Evolutionary conservation across 2,329 filamentous ascomycete genomes (phyloP), one percentile per base, ranked within the genome.

Genomic region (Apiospora hydei): DNA sequence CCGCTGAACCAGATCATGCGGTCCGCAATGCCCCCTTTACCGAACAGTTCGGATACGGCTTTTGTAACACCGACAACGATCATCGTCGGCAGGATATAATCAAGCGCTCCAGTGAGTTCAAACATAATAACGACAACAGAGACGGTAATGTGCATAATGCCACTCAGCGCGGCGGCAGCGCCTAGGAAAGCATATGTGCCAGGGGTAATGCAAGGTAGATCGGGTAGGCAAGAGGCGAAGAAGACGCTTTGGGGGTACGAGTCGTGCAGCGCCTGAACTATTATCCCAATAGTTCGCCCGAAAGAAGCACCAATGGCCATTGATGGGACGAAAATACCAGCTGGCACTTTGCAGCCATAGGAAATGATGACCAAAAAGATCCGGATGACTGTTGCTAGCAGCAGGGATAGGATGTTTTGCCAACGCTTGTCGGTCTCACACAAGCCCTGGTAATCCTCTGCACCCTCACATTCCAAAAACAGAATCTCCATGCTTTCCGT

Each of bases 121-220:
- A 98, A 98, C 96, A 99, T 98, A 82, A 99, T 99, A 78, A 99
- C 96, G 2, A 98, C 96, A 13, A 99, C 95, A 0, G 95, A 97
- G 21, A 99, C 91, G 0, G 96, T 98, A 74, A 99, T 93, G 82
- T 98, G 96, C 96, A 98, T 99, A 79, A 98, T 98, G 13, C 96
- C 96, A 81, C 93, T 96, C 34, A 99, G 86, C 0, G 96, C 94
- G 1, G 96, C 96, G 0, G 92, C 96, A 6, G 96, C 96, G 57
- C 96, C 96, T 0, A 99, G 87, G 77, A 99, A 97, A 8, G 96
- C 96, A 80, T 99, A 99, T 0, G 96, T 98, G 13, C 96, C 96
- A 0, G 96, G 96, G 0, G 96, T 99, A 77, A 99, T 98, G 81
- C 96, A 99, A 1, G 96, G 94, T 51, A 95, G 93, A 80, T 98